A percentile compares a stretch with the other conserved stretches of the same genome.
Evolutionary conservation across 306 rosid genomes (phyloP).

Genomic region (Cicer pinnatifidum): DNA sequence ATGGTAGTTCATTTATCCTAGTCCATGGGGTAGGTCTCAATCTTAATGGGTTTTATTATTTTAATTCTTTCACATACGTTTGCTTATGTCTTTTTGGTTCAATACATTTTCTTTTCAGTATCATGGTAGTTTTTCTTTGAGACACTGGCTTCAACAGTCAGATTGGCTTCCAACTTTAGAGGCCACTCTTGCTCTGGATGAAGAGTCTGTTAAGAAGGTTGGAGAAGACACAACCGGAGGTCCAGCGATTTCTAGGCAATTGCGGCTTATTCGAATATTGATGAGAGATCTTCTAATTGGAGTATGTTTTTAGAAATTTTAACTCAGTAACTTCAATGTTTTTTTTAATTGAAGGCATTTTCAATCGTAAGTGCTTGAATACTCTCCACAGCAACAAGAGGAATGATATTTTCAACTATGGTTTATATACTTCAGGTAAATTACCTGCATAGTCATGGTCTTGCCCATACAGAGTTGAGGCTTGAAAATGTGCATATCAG

Average conservation of each 20-base stretch:
- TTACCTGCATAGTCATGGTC: conserved; percentile 97
- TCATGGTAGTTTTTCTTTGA: conserved; percentile 96
- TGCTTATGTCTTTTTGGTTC: conserved; percentile 18
- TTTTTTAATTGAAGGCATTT: conserved; percentile 20
- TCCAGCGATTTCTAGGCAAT: conserved; percentile 86
- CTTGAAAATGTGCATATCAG: conserved; percentile 95
- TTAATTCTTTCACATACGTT: conserved; percentile 31
- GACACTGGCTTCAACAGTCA: conserved; percentile 95
- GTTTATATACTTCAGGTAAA: conserved; percentile 67
- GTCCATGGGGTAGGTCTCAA: conserved; percentile 84
- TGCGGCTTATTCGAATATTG: conserved; percentile 77
- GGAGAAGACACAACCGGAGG: conserved; percentile 94
- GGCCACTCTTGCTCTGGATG: conserved; percentile 96
- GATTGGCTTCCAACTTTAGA: conserved; percentile 99
- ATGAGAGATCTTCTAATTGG: conserved; percentile 99
- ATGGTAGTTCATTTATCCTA: conserved; percentile 69
- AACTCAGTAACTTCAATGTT: conserved; percentile 11
- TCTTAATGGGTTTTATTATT: conserved; percentile 32
- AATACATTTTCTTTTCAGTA: conserved; percentile 59
- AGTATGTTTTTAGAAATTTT: conserved; percentile 47
- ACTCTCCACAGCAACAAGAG: conserved; percentile 18
- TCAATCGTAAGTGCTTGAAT: conserved; percentile 13
- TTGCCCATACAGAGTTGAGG: conserved; percentile 96
- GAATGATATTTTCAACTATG: conserved; percentile 45
- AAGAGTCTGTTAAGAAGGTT: conserved; percentile 87